Conservation (phyloP, 2,329 filamentous ascomycete species). For the Cyphellophora europaea region DNA sequence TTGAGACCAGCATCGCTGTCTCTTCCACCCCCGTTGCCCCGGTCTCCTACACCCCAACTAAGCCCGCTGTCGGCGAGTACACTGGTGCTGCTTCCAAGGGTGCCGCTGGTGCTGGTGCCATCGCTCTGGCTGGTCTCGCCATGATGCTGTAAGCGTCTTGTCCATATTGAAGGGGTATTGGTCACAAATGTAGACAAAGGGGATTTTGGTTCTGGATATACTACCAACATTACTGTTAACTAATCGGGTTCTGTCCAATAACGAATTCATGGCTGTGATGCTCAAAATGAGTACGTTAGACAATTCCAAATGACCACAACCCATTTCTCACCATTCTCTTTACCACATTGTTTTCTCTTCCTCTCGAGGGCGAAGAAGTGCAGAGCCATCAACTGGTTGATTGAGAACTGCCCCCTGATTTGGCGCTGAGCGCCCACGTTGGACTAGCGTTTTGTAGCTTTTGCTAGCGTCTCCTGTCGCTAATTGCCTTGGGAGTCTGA, state of each 20-base stretch:
- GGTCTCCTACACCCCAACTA: not conserved
- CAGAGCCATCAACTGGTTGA: too few species aligned
- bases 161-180: too few species aligned
- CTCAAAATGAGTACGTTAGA: slow-evolving; percentile 1
- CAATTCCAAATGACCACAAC: not conserved
- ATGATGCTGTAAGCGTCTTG: slow-evolving; percentile 2
- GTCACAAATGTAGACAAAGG: too few species aligned
- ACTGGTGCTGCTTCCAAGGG: slow-evolving; percentile 2
- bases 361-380: too few species aligned
- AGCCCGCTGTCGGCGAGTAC: not conserved
- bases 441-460: too few species aligned
- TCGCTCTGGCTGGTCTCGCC: slow-evolving; percentile 2
- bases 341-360: too few species aligned
- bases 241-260: slow-evolving; percentile 1
- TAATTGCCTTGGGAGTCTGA: too few species aligned
- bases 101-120: slow-evolving; percentile 1
- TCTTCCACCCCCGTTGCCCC: not conserved
- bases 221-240: not conserved
- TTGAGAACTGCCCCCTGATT: too few species aligned
- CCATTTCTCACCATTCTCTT: not conserved
- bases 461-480: too few species aligned
- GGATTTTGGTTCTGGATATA: not conserved
- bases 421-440: too few species aligned
- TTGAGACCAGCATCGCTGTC: not conserved
- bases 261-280: slow-evolving; percentile 1